phyloP scores from a whole-genome alignment of 2,329 filamentous ascomycete species.

The Purpureocillium lavendulum region DNA sequence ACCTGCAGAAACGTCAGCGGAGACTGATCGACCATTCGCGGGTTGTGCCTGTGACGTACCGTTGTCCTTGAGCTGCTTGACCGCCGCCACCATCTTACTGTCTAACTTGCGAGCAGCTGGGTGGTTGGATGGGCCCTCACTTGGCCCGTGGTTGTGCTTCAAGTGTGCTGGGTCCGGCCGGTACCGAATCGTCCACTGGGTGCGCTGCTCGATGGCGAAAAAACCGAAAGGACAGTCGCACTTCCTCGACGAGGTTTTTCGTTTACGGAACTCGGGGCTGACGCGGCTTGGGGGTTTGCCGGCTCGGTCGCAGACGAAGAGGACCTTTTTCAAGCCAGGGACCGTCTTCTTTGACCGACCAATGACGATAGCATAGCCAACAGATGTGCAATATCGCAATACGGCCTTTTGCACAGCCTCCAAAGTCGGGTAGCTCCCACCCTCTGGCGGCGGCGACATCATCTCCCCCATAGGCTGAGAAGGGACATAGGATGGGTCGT shows the following conservation, averaged over 20 bases:
- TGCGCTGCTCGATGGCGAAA: slow-evolving; percentile 59
- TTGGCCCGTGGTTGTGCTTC: slow-evolving; percentile 56
- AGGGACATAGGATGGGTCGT: slow-evolving; percentile 42
- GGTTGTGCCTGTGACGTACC: slow-evolving; percentile 34
- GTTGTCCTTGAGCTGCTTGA: slow-evolving; percentile 57
- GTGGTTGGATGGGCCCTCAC: slow-evolving; percentile 58
- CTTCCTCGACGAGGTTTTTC: slow-evolving; percentile 60
- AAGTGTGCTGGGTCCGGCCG: slow-evolving; percentile 51
- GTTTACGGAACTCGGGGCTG: slow-evolving; percentile 55
- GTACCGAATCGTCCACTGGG: slow-evolving; percentile 59
- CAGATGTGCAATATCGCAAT: slow-evolving; percentile 56
- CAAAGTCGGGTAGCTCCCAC: slow-evolving; percentile 54
- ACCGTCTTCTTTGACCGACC: slow-evolving; percentile 61
- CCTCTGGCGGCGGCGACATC: slow-evolving; percentile 57
- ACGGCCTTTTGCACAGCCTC: slow-evolving; percentile 58
- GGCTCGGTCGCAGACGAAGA: slow-evolving; percentile 59
- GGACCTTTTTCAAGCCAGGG: slow-evolving; percentile 57
- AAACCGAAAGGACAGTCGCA: slow-evolving; percentile 64
- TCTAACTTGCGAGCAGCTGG: slow-evolving; percentile 58
- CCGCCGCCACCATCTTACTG: slow-evolving; percentile 59
- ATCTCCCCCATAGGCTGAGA: slow-evolving; percentile 47
- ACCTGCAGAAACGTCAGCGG: slow-evolving; percentile 30
- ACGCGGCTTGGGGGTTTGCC: slow-evolving; percentile 54
- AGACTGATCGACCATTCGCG: background rate
- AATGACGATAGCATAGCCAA: slow-evolving; percentile 61